Base-by-base conservation (phyloP, 805 yeast genomes). In the Kurtzmaniella cleridarum region DNA sequence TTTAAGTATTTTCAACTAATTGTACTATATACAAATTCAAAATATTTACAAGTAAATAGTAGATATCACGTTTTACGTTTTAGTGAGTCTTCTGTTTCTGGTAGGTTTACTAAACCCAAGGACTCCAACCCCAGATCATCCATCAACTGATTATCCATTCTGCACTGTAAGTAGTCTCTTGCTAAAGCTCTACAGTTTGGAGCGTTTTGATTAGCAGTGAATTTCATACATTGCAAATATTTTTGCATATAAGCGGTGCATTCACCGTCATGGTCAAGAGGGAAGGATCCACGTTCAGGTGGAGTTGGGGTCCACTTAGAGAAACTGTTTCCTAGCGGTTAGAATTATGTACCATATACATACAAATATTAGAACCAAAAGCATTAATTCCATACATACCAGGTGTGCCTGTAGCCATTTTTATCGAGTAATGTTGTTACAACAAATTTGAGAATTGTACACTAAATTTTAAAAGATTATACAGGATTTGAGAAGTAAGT, bases 251-350 rank as follows among this genome's bases (percentile, higher is more conserved):
- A 75, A 16, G 70, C 69, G 16, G 79, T 77, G 55, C 98, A 91
- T 47, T 93, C 98, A 6, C 81, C 82, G 43, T 62, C 68, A 54
- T 91, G 98, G 54, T 91, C 98, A 33, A 91, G 66, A 0, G 98
- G 98, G 60, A 91, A 91, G 0, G 98, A 87, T 0, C 98, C 98
- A 48, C 96, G 69, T 48, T 91, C 96, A 2, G 98, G 98, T 16
- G 98, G 96, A 0, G 91, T 83, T 8, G 97, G 96, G 11, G 78
- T 69, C 69, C 83, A 73, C 31, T 54, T 46, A 41, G 58, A 50
- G 37, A 57, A 59, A 35, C 48, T 55, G 7, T 59, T 60, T 27
- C 64, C 56, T 50, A 23, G 3, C 14, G 5, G 26, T 32, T 32
- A 32, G 35, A 5, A 32, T 6, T 12, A n/a, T 11, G 12, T n/a